Percentiles rank a stretch among this genome's conserved stretches.
phyloP scores from a whole-genome alignment of 306 rosid genomes.

The Bauhinia variegata region DNA sequence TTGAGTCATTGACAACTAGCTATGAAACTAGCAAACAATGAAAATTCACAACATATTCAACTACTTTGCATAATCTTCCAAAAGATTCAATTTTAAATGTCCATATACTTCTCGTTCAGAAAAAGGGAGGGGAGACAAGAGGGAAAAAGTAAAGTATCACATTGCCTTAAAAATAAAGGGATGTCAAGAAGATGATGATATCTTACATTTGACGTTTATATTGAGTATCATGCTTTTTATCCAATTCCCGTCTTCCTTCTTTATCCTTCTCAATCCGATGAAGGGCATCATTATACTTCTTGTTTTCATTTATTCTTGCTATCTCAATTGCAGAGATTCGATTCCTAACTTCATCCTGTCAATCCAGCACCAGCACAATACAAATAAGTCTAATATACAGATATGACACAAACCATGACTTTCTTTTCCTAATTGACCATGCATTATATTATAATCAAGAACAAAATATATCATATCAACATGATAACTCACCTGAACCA shows the following conservation, averaged over 20 bases:
- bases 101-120: too few relatives aligned
- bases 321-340: conserved; percentile 66
- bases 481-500: conserved; percentile 56
- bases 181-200: conserved; percentile 14
- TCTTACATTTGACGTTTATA: conserved; percentile 84
- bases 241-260: conserved; percentile 78
- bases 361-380: conserved; percentile 25
- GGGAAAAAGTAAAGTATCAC: conserved; percentile 16
- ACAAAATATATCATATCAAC: conserved; percentile 10
- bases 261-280: conserved; percentile 66
- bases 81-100: not conserved
- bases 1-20: too few relatives aligned
- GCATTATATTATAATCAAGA: not conserved
- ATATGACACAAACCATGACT: conserved; percentile 28
- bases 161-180: conserved; percentile 17
- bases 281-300: conserved; percentile 60
- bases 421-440: conserved; percentile 17
- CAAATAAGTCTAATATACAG: conserved; percentile 20
- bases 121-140: too few relatives aligned
- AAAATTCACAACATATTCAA: conserved; percentile 13
- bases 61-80: not conserved
- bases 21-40: not conserved
- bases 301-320: conserved; percentile 54
- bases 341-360: conserved; percentile 79
- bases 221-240: conserved; percentile 76